Percentiles rank a stretch among this genome's conserved stretches.
phyloP scores from a whole-genome alignment of 139 green algal genomes.

The Pleodorina starrii region DNA sequence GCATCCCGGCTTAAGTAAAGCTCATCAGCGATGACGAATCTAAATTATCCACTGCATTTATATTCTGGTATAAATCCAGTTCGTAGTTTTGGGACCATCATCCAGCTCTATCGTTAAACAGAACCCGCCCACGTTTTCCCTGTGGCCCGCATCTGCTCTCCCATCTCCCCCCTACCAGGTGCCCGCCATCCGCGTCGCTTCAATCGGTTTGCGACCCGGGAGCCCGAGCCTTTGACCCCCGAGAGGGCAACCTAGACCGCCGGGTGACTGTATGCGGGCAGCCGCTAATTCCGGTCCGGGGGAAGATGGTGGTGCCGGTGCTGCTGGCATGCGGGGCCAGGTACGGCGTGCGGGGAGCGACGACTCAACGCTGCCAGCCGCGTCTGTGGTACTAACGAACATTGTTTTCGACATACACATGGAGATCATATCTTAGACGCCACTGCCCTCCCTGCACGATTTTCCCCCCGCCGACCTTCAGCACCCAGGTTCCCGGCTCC shows the following conservation, averaged over 20 bases:
- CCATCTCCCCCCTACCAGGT: neutral
- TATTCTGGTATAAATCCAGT: no score
- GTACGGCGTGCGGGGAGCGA: no score
- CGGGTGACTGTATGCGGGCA: slow-evolving; percentile 51
- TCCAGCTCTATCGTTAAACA: no score
- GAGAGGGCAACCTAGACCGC: slow-evolving; percentile 54
- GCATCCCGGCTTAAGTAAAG: no score
- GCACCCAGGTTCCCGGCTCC: neutral
- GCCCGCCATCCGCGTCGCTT: slow-evolving; percentile 34
- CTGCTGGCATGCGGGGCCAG: slow-evolving; percentile 35
- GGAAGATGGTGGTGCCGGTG: slow-evolving; percentile 34
- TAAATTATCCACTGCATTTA: no score
- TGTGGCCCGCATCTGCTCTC: neutral
- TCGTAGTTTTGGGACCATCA: neutral
- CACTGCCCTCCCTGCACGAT: no score
- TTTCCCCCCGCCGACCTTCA: no score
- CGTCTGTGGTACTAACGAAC: no score
- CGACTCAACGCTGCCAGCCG: no score
- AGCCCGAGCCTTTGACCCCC: slow-evolving; percentile 31
- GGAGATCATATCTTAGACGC: no score
- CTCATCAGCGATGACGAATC: no score
- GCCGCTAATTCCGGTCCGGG: neutral
- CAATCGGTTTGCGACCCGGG: slow-evolving; percentile 56
- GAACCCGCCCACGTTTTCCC: neutral
- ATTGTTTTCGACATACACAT: no score